These are phyloP conservation scores for Saturnispora silvae DNA, from an alignment of 805 yeast genomes.

Conservation along the genomic window DNA sequence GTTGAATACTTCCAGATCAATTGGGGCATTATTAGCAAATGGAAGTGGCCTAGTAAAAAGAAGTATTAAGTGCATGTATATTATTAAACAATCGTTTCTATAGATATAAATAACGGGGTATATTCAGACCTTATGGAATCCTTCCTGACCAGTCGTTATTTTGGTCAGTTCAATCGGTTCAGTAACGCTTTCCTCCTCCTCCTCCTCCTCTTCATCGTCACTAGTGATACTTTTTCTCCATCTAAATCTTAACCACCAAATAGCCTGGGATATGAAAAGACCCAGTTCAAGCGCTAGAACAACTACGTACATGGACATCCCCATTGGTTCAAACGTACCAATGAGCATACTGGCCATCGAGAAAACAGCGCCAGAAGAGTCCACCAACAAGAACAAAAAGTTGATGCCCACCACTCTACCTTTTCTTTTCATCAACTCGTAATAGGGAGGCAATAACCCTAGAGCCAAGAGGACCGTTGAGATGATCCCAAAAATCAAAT, in stretches of 20 bases:
- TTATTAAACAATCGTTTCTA: too few relatives aligned
- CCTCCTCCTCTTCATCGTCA: not conserved
- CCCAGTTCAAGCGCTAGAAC: conserved; percentile 74
- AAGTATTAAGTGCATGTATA: too few relatives aligned
- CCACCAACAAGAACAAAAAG: conserved; percentile 65
- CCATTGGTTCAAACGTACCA: conserved; percentile 65
- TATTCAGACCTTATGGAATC: too few relatives aligned
- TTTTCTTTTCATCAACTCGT: conserved; percentile 64
- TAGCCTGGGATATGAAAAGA: conserved; percentile 54
- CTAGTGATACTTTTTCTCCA: not conserved
- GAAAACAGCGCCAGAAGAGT: conserved; percentile 70
- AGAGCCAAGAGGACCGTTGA: conserved; percentile 67
- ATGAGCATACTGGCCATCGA: conserved; percentile 50
- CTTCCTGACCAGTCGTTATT: too few relatives aligned
- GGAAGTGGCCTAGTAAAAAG: conserved; percentile 23
- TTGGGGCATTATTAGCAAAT: conserved; percentile 24
- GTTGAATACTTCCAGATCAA: conserved; percentile 17
- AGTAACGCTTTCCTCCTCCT: too few relatives aligned
- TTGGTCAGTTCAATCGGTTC: too few relatives aligned
- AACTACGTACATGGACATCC: conserved; percentile 63
- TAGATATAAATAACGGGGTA: too few relatives aligned
- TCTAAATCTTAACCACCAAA: conserved; percentile 51
- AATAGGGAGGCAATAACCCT: conserved; percentile 85
- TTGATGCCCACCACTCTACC: conserved; percentile 88
- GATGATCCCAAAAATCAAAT: conserved; percentile 64